phyloP scores from a whole-genome alignment of 306 rosid species.

The Rosa multiflora region DNA sequence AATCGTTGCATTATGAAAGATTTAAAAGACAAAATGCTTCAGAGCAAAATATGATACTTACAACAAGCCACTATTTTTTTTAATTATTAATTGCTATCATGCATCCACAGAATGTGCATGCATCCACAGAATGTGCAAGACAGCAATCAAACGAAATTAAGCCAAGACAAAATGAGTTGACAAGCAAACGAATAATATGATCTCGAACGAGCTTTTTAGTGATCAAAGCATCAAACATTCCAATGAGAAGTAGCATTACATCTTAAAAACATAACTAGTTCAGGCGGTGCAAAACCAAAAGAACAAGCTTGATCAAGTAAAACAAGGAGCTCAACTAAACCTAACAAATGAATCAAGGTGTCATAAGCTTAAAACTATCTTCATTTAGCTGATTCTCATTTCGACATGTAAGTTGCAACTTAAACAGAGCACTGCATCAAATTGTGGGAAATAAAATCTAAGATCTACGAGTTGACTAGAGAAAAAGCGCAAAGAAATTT shows the following conservation, averaged over 20 bases:
- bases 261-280: neutral
- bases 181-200: neutral
- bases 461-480: neutral
- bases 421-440: constrained; percentile 2
- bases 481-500: neutral
- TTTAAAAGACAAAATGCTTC: neutral
- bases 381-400: neutral
- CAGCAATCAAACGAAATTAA: neutral
- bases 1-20: neutral
- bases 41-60: neutral
- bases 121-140: neutral
- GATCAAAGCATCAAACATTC: neutral
- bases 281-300: neutral
- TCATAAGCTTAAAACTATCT: neutral
- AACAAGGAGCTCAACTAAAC: neutral
- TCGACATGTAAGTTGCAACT: neutral
- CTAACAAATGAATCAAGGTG: neutral
- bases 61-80: neutral
- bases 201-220: neutral
- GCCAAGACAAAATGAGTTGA: neutral
- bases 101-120: neutral
- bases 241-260: neutral
- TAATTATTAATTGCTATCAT: neutral
- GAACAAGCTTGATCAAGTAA: neutral
- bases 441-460: neutral